A percentile compares a stretch with the other conserved stretches of the same genome.
Evolutionary conservation across 106 monocot genomes (phyloP).

Genomic region (Chionographis japonica): DNA sequence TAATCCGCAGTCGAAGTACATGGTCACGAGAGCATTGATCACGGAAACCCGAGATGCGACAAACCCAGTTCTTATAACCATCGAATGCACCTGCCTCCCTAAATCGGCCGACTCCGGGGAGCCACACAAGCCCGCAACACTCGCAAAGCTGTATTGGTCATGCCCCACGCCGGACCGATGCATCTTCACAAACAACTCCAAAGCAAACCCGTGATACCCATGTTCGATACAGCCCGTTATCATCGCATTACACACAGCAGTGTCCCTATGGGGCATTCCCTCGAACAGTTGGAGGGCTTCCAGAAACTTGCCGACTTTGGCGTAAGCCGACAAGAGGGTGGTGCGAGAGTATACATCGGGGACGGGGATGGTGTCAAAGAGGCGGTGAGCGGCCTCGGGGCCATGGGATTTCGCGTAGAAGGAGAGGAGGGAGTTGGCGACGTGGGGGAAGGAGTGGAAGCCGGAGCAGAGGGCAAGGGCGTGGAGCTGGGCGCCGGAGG

Average conservation of each 20-base stretch:
- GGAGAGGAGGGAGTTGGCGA: conserved; percentile 44
- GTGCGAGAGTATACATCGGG: conserved; percentile 33
- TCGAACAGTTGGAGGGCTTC: conserved; percentile 32
- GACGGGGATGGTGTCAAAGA: conserved; percentile 16
- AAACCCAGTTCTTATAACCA: conserved; percentile 30
- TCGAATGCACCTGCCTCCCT: conserved; percentile 32
- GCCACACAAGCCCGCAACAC: conserved; percentile 21
- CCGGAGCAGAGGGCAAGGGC: conserved; percentile 22
- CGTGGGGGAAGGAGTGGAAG: conserved; percentile 16
- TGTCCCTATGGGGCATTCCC: conserved; percentile 13
- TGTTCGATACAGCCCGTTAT: conserved; percentile 18
- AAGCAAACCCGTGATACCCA: conserved; percentile 6
- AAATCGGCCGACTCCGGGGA: conserved; percentile 1
- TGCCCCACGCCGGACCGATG: conserved; percentile 10
- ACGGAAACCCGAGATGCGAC: conserved; percentile 12
- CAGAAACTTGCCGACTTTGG: conserved; percentile 7
- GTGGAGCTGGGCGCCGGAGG: conserved; percentile 23
- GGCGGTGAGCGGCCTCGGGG: conserved; percentile 2
- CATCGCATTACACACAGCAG: conserved; percentile 28
- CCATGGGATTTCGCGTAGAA: conserved; percentile 29
- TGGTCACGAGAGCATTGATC: conserved; percentile 26
- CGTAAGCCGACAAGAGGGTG: conserved; percentile 28
- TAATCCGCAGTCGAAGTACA: conserved; percentile 34
- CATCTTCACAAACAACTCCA: conserved; percentile 26
- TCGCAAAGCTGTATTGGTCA: conserved; percentile 23